Conservation (phyloP, 257 asterid genomes). For the Catharanthus roseus region DNA sequence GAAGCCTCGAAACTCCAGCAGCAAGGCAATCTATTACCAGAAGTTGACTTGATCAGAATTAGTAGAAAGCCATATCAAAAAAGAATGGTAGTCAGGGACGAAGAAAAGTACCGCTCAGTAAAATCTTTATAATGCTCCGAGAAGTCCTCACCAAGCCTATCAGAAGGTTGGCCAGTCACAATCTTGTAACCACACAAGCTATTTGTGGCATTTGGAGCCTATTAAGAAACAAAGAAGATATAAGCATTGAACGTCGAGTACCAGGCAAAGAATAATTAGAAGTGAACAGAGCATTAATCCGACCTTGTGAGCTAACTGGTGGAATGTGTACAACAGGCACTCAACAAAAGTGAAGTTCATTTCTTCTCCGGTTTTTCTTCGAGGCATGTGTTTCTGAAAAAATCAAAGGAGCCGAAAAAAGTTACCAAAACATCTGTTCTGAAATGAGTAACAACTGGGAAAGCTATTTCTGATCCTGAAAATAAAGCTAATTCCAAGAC, state of each 20-base stretch:
- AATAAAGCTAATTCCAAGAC: neutral
- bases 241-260: conserved; percentile 10
- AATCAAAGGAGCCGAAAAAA: conserved; percentile 4
- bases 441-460: neutral
- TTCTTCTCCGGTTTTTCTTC: conserved; percentile 72
- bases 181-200: conserved; percentile 88
- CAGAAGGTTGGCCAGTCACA: conserved; percentile 98
- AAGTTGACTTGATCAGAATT: neutral
- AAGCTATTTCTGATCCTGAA: neutral
- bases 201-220: conserved; percentile 94
- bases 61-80: neutral
- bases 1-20: neutral
- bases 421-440: neutral
- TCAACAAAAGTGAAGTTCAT: conserved; percentile 84
- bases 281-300: conserved; percentile 5
- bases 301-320: conserved; percentile 88
- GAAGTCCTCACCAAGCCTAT: conserved; percentile 97
- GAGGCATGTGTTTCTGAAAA: conserved; percentile 85
- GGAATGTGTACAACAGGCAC: conserved; percentile 82
- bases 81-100: neutral
- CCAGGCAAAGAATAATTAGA: conserved; percentile 4
- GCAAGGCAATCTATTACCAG: neutral
- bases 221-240: conserved; percentile 25
- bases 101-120: conserved; percentile 57
- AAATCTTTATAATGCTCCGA: conserved; percentile 67